Conservation (phyloP, 2,329 filamentous ascomycete species). For the Sporothrix sp. region DNA sequence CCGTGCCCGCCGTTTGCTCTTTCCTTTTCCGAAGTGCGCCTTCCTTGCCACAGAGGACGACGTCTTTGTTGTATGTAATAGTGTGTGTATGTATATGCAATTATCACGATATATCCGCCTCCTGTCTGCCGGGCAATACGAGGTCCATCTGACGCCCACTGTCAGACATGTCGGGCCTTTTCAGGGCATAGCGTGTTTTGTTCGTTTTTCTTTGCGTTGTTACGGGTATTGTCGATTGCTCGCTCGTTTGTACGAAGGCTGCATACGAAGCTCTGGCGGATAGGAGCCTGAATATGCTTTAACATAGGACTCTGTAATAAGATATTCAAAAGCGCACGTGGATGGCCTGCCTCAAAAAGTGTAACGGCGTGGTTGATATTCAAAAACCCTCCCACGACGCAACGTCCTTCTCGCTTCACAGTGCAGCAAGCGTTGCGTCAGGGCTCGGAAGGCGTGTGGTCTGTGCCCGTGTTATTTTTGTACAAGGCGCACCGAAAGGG, state of each 20-base stretch:
- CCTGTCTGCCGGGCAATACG: neutral
- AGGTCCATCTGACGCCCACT: neutral
- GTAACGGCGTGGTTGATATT: no score
- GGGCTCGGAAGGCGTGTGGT: neutral
- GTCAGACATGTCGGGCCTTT: conserved; percentile 6
- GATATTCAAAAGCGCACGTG: no score
- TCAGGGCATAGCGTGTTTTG: neutral
- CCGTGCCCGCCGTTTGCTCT: no score
- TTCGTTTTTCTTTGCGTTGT: neutral
- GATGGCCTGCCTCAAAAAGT: no score
- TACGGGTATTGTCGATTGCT: no score
- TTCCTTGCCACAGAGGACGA: no score
- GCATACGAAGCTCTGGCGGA: no score
- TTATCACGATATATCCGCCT: no score
- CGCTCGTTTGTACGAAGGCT: neutral
- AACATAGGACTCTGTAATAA: no score
- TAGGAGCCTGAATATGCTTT: no score
- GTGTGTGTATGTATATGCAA: neutral
- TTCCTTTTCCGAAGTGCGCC: no score
- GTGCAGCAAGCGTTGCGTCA: neutral
- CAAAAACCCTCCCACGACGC: neutral
- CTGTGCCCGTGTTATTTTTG: neutral
- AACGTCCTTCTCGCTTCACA: neutral
- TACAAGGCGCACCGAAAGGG: neutral
- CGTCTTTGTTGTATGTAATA: no score